These are phyloP conservation scores for Cercospora sp. DNA, from an alignment of 2,329 filamentous ascomycete species.

Conservation along the genomic window DNA sequence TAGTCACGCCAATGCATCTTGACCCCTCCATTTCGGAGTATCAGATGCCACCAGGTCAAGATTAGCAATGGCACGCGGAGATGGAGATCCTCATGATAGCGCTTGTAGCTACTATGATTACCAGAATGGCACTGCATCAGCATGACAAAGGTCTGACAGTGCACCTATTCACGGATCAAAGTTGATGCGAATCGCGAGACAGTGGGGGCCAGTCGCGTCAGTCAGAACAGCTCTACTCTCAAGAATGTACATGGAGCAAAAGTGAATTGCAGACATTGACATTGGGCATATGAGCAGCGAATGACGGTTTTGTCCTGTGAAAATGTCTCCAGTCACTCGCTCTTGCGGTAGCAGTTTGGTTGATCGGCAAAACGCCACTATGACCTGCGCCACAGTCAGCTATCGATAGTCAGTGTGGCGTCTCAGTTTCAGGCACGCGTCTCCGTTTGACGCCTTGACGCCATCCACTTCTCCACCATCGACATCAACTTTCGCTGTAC, in stretches of 20 bases:
- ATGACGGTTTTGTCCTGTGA: background rate
- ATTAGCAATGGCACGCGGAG: background rate
- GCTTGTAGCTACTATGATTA: background rate
- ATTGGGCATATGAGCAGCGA: background rate
- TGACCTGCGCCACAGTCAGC: background rate
- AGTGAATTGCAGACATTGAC: background rate
- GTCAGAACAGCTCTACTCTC: background rate
- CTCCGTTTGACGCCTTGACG: background rate
- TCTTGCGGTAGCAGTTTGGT: background rate
- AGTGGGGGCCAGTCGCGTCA: background rate
- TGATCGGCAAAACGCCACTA: background rate
- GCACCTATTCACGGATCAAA: background rate
- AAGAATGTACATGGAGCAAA: background rate
- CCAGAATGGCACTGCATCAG: background rate
- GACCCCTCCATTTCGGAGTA: constrained; percentile 1
- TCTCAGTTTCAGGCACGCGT: constrained; percentile 10
- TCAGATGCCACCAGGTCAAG: background rate
- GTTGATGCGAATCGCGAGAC: background rate
- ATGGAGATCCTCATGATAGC: background rate
- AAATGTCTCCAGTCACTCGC: background rate
- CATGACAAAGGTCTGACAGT: background rate
- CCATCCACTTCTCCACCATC: background rate
- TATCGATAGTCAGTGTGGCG: constrained; percentile 7
- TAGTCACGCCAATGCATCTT: background rate
- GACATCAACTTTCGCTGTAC: constrained; percentile 2